Conservation (phyloP, 345 rosid species). For the Acer saccharum region DNA sequence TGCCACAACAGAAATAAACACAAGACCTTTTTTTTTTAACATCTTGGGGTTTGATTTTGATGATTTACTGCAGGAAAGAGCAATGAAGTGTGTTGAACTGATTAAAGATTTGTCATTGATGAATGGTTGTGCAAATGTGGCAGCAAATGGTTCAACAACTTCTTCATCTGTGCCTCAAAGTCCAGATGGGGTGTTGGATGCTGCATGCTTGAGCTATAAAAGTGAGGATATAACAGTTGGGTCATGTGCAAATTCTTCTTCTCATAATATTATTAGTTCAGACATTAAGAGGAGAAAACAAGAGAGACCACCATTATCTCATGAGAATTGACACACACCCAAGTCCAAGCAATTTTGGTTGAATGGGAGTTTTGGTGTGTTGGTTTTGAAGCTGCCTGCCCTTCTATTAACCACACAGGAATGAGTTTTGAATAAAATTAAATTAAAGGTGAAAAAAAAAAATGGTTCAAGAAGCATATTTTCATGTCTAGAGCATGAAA, state of each 20-base stretch:
- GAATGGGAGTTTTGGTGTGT: conserved; percentile 35
- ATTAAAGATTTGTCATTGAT: conserved; percentile 45
- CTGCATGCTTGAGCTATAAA: conserved; percentile 70
- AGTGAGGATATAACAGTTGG: conserved; percentile 65
- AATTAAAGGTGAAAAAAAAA: conserved; percentile 12
- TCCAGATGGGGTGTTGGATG: conserved; percentile 78
- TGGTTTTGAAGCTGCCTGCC: neutral
- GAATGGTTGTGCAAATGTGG: conserved; percentile 22
- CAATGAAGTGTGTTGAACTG: conserved; percentile 53
- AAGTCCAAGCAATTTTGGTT: conserved; percentile 30
- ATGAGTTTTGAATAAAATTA: conserved; percentile 10
- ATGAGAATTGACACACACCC: conserved; percentile 25
- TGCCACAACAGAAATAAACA: conserved; percentile 11
- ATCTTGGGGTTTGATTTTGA: conserved; percentile 19
- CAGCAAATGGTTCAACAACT: conserved; percentile 21
- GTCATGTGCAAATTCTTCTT: conserved; percentile 62
- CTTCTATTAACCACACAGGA: neutral
- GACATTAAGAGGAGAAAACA: conserved; percentile 47
- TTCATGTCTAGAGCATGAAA: conserved; percentile 24
- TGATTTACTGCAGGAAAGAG: conserved; percentile 50
- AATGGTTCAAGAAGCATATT: neutral
- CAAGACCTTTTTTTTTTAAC: conserved; percentile 7
- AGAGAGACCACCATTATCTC: conserved; percentile 19
- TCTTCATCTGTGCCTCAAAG: conserved; percentile 42
- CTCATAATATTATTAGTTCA: conserved; percentile 33